Evolutionary conservation across 768 basidiomycete genomes (phyloP), one percentile per base, ranked within the genome.

Genomic region (Boletus vinaceobasis): DNA sequence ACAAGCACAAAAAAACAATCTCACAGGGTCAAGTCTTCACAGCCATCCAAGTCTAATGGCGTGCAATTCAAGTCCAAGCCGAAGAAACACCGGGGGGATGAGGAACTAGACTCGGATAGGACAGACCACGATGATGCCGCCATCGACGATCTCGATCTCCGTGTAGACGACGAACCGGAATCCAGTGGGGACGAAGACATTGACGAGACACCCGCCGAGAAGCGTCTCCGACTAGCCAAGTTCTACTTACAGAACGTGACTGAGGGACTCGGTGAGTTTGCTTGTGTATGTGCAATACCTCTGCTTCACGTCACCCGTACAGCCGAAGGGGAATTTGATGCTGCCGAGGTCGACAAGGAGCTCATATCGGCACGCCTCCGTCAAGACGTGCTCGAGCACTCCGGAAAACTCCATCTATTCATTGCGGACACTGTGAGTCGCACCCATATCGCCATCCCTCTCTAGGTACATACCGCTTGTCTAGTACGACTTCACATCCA

Each of bases 271-370:
- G 77, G 87, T 83, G 62, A 70, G 83, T 75, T 49, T 47, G 19
- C 37, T 48, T 29, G 5, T 50, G 33, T 39, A 3, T 45, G 8
- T 49, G 38, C 53, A 11, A 35, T 48, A 31, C 14, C 26, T 19
- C 8, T 7, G 9, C 4, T 47, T 65, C 37, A 56, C 53, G 32
- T 13, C 35, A 8, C 33, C 32, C 44, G 10, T 27, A 23, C 27
- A 63, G 92, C 86, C 55, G 94, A 94, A 26, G 91, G 89, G 33
- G 93, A 93, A 58, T 94, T 86, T 59, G 96, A 99, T 68, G 97
- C 97, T 5, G 94, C 91, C 1, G 95, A 98, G 62, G 86, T 98
- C 27, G 97, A 99, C 77, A 83, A 84, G 63, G 96, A 98, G 60
- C 77, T 98, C 58, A 90, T 99, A 57, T 90, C 90, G 42, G 80